phyloP scores from a whole-genome alignment of 225 moss, liverwort and hornwort species.

The Straminergon stramineum region DNA sequence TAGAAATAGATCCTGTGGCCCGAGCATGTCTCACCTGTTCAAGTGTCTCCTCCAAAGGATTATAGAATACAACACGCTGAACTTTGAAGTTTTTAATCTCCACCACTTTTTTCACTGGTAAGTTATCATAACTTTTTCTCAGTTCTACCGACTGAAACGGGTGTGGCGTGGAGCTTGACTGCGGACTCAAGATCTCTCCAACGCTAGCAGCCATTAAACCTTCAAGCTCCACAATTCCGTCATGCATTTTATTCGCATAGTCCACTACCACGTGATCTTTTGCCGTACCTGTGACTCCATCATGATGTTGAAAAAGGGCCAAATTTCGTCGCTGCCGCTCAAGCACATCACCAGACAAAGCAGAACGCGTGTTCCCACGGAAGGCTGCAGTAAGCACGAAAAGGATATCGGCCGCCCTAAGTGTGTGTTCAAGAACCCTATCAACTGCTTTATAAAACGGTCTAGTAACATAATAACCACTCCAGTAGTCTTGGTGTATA shows the following conservation, averaged over 20 bases:
- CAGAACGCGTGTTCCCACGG: constrained; percentile 31
- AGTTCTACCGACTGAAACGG: constrained; percentile 58
- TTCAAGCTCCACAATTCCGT: constrained; percentile 61
- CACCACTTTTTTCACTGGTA: constrained; percentile 28
- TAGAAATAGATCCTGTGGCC: neutral
- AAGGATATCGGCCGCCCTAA: constrained; percentile 90
- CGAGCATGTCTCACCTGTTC: constrained; percentile 53
- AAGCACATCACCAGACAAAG: constrained; percentile 43
- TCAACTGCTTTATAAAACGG: constrained; percentile 98
- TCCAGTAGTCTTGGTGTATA: constrained; percentile 86
- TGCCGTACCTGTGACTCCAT: constrained; percentile 94
- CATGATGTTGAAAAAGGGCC: constrained; percentile 96
- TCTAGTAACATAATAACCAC: constrained; percentile 89
- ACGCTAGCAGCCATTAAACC: constrained; percentile 71
- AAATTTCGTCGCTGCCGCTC: constrained; percentile 79
- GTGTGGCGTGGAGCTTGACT: constrained; percentile 20
- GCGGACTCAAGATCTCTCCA: constrained; percentile 48
- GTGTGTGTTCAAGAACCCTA: constrained; percentile 80
- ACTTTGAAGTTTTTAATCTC: constrained; percentile 43
- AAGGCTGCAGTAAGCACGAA: constrained; percentile 58
- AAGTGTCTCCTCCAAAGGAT: constrained; percentile 65
- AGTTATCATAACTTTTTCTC: constrained; percentile 34
- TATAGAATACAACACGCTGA: constrained; percentile 79
- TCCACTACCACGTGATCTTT: constrained; percentile 87
- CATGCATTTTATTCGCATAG: constrained; percentile 72